Base-by-base conservation (phyloP, 2,329 filamentous ascomycete species). In the Aureobasidium uvarum region DNA sequence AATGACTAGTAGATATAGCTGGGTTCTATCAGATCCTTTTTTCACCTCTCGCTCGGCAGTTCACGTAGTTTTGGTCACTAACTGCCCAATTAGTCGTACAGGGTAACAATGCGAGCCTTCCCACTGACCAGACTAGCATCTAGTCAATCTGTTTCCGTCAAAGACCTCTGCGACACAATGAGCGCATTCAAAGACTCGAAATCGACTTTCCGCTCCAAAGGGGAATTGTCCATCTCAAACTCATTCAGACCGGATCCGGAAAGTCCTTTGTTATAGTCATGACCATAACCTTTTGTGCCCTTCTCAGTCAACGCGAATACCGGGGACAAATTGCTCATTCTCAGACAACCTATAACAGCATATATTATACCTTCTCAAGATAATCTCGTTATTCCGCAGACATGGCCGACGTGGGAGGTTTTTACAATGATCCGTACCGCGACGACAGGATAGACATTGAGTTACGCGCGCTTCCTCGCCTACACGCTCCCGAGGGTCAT, bases 211-310 rank as follows among this genome's bases (percentile, higher is more conserved):
- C 10, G 3, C 6, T 7, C 2, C n/a, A 20, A 36, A 52, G 20
- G 20, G 3, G 14, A 14, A 14, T 23, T 11, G 16, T 25, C 25
- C 18, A 3, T 28, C 16, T 25, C 36, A 39, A 28, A 23, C 4
- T 28, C 13, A 16, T 41, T 5, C 6, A 25, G 20, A 5, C 52
- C 52, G 52, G 20, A 55, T 55, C 36, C 52, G 52, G 52, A 23
- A 55, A 55, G 52, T 55, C 52, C 52, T 55, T 55, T 55, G 52
- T 41, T 28, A 20, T 4, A 36, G 23, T 20, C 6, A 25, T n/a
- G 2, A 25, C 20, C 52, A 5, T 41, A 28, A 36, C 33, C 51
- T 28, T 52, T 33, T 10, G 11, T 52, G 20, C 20, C 20, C 39
- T 39, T 36, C 33, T 36, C 33, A 36, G 25, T 18, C 25, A 28